phyloP scores from a whole-genome alignment of 441 rosid species.

The Adansonia grandidieri region DNA sequence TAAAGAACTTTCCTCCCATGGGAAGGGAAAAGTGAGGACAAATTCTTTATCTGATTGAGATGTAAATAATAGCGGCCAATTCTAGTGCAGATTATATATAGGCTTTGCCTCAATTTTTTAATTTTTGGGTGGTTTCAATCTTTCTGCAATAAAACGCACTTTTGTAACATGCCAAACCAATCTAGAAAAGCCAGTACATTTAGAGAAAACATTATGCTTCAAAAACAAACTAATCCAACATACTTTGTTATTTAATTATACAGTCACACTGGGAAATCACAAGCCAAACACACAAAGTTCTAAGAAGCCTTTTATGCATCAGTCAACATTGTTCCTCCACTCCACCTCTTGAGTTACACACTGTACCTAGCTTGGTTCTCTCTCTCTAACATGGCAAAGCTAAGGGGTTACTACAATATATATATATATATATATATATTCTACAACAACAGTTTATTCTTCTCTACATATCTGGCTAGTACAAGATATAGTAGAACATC shows the following conservation, averaged over 20 bases:
- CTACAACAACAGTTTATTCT: constrained; percentile 6
- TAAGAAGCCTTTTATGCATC: background rate
- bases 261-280: background rate
- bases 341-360: background rate
- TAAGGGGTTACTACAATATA: background rate
- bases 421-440: background rate
- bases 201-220: background rate
- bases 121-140: background rate
- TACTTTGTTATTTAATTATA: background rate
- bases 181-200: background rate
- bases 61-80: constrained; percentile 14
- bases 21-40: background rate
- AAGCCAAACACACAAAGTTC: background rate
- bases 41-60: background rate
- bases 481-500: background rate
- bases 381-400: background rate
- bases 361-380: no score
- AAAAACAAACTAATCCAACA: background rate
- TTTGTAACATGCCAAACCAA: background rate
- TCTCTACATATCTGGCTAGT: background rate
- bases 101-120: background rate
- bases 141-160: background rate
- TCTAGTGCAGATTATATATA: background rate
- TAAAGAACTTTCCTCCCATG: background rate
- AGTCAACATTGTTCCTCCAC: background rate